Percentiles rank a stretch among this genome's conserved stretches.
These are phyloP conservation scores for Acidiella bohemica DNA, from an alignment of 495 filamentous ascomycete genomes.

Conservation along the genomic window DNA sequence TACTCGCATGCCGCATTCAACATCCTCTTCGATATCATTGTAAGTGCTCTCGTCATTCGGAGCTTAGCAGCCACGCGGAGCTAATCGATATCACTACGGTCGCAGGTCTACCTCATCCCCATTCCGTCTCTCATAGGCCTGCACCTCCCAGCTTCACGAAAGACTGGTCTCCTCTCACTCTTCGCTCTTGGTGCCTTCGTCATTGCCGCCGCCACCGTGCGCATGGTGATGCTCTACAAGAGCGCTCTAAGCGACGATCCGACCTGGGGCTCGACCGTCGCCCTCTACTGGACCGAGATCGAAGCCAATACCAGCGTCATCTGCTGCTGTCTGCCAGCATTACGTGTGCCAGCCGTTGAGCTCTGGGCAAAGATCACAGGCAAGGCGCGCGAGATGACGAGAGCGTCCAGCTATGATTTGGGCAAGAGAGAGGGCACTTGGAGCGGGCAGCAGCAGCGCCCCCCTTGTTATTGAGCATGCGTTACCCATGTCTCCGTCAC, in stretches of 20 bases:
- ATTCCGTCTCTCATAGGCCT: conserved; percentile 5
- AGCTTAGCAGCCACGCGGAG: background rate
- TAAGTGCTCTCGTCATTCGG: background rate
- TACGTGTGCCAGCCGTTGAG: conserved; percentile 6
- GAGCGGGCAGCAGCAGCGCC: background rate
- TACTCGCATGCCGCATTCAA: conserved; percentile 13
- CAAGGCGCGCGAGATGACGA: background rate
- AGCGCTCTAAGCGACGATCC: conserved; percentile 6
- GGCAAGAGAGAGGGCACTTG: background rate
- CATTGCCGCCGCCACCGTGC: conserved; percentile 7
- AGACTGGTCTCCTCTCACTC: conserved; percentile 5
- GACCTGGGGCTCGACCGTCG: conserved; percentile 8
- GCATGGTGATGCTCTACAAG: conserved; percentile 8
- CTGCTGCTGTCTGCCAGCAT: conserved; percentile 6
- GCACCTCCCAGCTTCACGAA: conserved; percentile 1
- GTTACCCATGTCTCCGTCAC: background rate
- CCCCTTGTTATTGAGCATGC: background rate
- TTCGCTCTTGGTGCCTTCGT: conserved; percentile 13
- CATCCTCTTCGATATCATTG: conserved; percentile 11
- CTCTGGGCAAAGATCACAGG: too few species aligned
- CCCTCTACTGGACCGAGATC: conserved; percentile 11
- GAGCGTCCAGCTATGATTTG: background rate
- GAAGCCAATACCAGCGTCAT: conserved; percentile 11
- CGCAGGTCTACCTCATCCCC: conserved; percentile 9
- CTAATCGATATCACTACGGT: conserved; percentile 1